Conservation (phyloP, 176 grass and related monocot genomes). For the Zea mays region DNA sequence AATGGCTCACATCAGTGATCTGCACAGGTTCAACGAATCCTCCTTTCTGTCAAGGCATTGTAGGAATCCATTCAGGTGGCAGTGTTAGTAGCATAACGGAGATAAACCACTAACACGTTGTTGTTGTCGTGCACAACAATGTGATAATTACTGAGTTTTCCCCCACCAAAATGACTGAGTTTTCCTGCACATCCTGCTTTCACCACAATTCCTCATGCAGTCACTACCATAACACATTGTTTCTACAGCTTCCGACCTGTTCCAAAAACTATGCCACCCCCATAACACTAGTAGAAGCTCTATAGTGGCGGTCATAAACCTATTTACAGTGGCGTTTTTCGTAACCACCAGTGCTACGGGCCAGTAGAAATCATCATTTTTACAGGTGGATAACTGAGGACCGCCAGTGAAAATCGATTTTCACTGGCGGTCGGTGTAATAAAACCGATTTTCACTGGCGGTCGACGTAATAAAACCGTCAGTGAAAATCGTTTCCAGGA, state of each 20-base stretch:
- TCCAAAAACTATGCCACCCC: neutral
- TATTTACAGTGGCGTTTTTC: no score
- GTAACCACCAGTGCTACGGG: no score
- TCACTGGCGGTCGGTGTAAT: no score
- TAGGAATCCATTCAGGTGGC: neutral
- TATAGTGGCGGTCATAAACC: no score
- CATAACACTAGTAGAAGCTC: no score
- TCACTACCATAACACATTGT: neutral
- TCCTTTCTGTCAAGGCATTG: no score
- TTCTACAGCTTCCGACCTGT: neutral
- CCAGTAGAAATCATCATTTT: no score
- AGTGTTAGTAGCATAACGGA: neutral
- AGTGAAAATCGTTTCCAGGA: no score
- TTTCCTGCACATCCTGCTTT: neutral
- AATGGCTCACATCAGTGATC: neutral
- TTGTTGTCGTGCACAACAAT: neutral
- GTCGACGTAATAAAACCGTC: no score
- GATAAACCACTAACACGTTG: neutral
- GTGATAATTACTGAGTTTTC: neutral
- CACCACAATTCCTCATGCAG: neutral
- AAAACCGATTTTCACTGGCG: no score
- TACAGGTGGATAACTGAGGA: no score
- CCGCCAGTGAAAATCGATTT: no score
- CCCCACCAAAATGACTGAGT: neutral
- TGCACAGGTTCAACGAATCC: neutral